Evolutionary conservation across 768 basidiomycete genomes (phyloP).

Genomic region (Atractiella rhizophila): DNA sequence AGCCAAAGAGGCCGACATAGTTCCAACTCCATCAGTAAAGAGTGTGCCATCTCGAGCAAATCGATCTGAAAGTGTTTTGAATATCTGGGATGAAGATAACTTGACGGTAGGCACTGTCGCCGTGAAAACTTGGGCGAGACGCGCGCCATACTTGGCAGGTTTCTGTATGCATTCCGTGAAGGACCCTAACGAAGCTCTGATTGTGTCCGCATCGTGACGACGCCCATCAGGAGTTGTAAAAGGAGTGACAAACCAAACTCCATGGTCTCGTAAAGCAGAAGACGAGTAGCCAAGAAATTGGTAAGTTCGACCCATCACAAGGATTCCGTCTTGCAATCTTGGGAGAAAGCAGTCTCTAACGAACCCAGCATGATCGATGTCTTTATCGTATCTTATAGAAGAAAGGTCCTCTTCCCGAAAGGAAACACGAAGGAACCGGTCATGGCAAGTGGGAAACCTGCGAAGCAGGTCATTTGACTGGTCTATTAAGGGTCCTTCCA

Average conservation of each 20-base stretch:
- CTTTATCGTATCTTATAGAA: conserved; percentile 37
- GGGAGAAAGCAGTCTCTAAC: conserved; percentile 35
- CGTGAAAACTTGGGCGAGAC: conserved; percentile 59
- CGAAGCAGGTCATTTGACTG: conserved; percentile 65
- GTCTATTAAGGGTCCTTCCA: conserved; percentile 21
- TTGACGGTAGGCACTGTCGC: conserved; percentile 48
- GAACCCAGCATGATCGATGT: conserved; percentile 35
- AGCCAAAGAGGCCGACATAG: too few species aligned
- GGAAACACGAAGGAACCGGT: conserved; percentile 54
- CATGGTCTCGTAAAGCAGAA: conserved; percentile 6
- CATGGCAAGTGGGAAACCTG: conserved; percentile 32
- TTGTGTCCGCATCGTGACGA: conserved; percentile 33
- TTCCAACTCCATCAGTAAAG: conserved; percentile 51
- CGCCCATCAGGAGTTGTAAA: conserved; percentile 30
- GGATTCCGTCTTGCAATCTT: conserved; percentile 38
- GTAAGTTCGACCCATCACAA: conserved; percentile 10
- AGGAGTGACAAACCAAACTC: conserved; percentile 32
- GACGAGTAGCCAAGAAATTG: conserved; percentile 7
- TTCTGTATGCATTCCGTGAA: conserved; percentile 31
- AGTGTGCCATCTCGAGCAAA: conserved; percentile 21
- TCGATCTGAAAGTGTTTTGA: conserved; percentile 32
- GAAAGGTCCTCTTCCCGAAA: conserved; percentile 59
- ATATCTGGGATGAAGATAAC: conserved; percentile 36
- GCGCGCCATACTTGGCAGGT: conserved; percentile 55
- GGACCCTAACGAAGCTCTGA: conserved; percentile 41